phyloP scores from a whole-genome alignment of 495 filamentous ascomycete species.

The Aspergillus wentii region DNA sequence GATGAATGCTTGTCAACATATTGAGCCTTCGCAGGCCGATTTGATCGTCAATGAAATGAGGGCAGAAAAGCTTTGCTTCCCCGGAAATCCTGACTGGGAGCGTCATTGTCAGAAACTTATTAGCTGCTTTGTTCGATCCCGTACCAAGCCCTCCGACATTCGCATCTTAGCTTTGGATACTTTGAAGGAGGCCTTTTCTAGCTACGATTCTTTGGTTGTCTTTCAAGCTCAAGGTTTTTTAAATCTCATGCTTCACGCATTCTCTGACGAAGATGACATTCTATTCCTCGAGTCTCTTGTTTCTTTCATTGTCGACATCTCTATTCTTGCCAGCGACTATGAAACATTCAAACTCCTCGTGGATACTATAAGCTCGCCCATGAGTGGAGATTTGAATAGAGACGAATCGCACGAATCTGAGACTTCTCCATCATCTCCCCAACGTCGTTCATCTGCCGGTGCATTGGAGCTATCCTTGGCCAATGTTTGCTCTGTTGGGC shows the following conservation, averaged over 20 bases:
- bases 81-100: constrained; percentile 64
- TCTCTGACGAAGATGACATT: constrained; percentile 43
- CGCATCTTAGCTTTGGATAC: constrained; percentile 64
- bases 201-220: constrained; percentile 32
- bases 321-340: constrained; percentile 25
- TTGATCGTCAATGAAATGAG: constrained; percentile 36
- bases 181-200: constrained; percentile 61
- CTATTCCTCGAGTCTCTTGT: constrained; percentile 46
- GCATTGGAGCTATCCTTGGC: constrained; percentile 33
- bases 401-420: constrained; percentile 17
- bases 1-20: constrained; percentile 31
- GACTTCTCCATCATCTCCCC: constrained; percentile 16
- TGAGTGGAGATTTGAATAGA: constrained; percentile 28
- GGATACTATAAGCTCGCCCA: constrained; percentile 29
- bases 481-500: constrained; percentile 38
- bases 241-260: constrained; percentile 34
- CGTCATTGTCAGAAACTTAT: constrained; percentile 57
- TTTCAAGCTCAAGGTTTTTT: constrained; percentile 35
- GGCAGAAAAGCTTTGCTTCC: constrained; percentile 56
- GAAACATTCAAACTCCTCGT: constrained; percentile 29
- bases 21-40: constrained; percentile 40
- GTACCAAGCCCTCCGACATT: constrained; percentile 57
- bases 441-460: constrained; percentile 28
- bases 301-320: constrained; percentile 35
- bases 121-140: constrained; percentile 60